Conservation (phyloP, 1,284 basidiomycete species). For the Gymnopus androsaceus region DNA sequence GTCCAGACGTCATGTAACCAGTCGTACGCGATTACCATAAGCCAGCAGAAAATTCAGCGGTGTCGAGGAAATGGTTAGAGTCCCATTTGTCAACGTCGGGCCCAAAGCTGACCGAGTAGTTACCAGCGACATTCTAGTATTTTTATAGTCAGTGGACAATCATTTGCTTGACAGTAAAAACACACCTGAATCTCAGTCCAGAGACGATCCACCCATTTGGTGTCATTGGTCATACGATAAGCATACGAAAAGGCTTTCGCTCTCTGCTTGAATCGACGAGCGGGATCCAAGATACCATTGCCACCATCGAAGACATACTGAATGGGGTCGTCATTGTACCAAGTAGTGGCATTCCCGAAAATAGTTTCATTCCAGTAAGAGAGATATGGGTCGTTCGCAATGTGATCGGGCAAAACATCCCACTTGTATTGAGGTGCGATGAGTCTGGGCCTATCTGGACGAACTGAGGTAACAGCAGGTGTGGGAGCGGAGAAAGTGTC, state of each 20-base stretch:
- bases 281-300: slow-evolving; percentile 92
- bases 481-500: slow-evolving; percentile 72
- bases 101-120: slow-evolving; percentile 57
- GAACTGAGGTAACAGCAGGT: slow-evolving; percentile 60
- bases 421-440: slow-evolving; percentile 94
- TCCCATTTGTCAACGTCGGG: slow-evolving; percentile 77
- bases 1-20: slow-evolving; percentile 92
- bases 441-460: slow-evolving; percentile 85
- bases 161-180: slow-evolving; percentile 21
- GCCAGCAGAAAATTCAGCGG: slow-evolving; percentile 85
- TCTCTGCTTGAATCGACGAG: slow-evolving; percentile 87
- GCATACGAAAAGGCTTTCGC: slow-evolving; percentile 94
- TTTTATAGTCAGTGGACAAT: background rate
- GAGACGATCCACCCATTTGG: slow-evolving; percentile 82
- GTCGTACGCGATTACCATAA: slow-evolving; percentile 94
- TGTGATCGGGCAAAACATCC: slow-evolving; percentile 81
- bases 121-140: slow-evolving; percentile 49
- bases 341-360: slow-evolving; percentile 84
- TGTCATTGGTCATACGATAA: slow-evolving; percentile 89
- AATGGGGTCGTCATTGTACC: slow-evolving; percentile 63
- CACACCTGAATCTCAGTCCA: slow-evolving; percentile 82
- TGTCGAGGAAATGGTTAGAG: slow-evolving; percentile 89
- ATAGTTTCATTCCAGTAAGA: slow-evolving; percentile 90
- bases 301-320: slow-evolving; percentile 78
- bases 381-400: slow-evolving; percentile 85